Evolutionary conservation across 2,329 filamentous ascomycete species (phyloP).

Genomic region (Lachnellula hyalina): DNA sequence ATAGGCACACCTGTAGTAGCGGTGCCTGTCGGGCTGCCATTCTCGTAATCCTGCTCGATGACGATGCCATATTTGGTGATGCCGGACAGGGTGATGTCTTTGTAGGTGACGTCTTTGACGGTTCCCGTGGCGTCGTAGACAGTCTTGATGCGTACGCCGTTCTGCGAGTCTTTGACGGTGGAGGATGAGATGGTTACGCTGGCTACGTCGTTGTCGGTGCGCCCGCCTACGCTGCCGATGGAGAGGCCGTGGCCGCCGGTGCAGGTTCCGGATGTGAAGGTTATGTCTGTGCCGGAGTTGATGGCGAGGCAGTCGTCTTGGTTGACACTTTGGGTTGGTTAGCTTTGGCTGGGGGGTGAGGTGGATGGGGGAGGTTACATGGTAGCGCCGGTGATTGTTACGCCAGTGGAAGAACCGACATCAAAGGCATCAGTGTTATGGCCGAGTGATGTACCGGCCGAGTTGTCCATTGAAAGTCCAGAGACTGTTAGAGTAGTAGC

Average conservation of each 20-base stretch:
- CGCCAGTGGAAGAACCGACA: constrained; percentile 39
- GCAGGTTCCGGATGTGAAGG: constrained; percentile 27
- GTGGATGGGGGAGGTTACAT: constrained; percentile 26
- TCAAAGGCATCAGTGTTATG: constrained; percentile 54
- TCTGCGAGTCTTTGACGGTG: constrained; percentile 45
- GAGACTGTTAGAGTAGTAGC: constrained; percentile 41
- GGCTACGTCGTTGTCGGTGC: constrained; percentile 48
- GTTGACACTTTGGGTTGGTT: constrained; percentile 5
- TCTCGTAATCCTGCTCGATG: constrained; percentile 51
- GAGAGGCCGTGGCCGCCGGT: constrained; percentile 42
- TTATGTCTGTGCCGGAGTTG: constrained; percentile 45
- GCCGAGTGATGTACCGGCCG: constrained; percentile 42
- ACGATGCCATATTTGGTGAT: constrained; percentile 44
- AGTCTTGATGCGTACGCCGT: constrained; percentile 41
- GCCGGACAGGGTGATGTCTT: constrained; percentile 43
- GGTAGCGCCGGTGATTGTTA: constrained; percentile 46
- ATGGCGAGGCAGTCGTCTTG: constrained; percentile 57
- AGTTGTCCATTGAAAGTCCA: constrained; percentile 52
- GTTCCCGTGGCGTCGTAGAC: constrained; percentile 34
- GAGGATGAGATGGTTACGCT: constrained; percentile 46
- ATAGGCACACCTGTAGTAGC: constrained; percentile 42
- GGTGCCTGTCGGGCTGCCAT: constrained; percentile 23
- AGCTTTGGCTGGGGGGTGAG: background rate
- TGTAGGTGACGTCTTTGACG: constrained; percentile 47
- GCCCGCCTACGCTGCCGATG: constrained; percentile 55